Evolutionary conservation across 441 rosid species (phyloP).

Genomic region (Corymbia citriodora): DNA sequence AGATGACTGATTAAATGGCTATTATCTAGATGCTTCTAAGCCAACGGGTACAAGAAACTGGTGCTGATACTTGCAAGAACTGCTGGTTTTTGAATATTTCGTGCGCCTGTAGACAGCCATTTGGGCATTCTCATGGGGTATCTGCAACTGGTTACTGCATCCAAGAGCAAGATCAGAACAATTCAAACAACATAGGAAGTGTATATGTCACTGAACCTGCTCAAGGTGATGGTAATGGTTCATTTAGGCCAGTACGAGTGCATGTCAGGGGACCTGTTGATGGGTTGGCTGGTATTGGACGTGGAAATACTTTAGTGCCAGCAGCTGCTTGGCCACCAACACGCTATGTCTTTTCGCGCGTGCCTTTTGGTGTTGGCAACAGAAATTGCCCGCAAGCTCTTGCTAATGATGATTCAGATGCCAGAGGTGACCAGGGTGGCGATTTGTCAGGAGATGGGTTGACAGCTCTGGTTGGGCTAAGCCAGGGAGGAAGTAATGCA

Average conservation of each 20-base stretch:
- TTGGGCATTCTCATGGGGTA: constrained; percentile 59
- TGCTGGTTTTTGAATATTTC: constrained; percentile 69
- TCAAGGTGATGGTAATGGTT: constrained; percentile 72
- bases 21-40: constrained; percentile 75
- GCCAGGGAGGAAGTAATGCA: constrained; percentile 59
- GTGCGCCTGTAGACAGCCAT: constrained; percentile 83
- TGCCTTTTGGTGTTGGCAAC: constrained; percentile 66
- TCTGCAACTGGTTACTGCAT: constrained; percentile 47
- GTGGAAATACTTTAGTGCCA: constrained; percentile 78
- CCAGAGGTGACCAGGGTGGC: constrained; percentile 66
- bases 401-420: constrained; percentile 80
- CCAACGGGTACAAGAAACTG: constrained; percentile 87
- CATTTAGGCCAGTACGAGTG: constrained; percentile 78
- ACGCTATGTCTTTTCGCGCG: constrained; percentile 87
- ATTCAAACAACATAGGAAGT: constrained; percentile 52
- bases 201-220: constrained; percentile 64
- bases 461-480: constrained; percentile 85
- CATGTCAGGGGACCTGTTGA: constrained; percentile 87
- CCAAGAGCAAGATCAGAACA: constrained; percentile 67
- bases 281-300: constrained; percentile 97
- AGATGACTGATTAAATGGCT: constrained; percentile 18
- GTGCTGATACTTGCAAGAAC: constrained; percentile 82
- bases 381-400: constrained; percentile 75
- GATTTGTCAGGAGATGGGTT: constrained; percentile 79
- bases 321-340: constrained; percentile 85